Evolutionary conservation across 129 eudicot genomes (phyloP).

Genomic region (Ambrosia trifida): DNA sequence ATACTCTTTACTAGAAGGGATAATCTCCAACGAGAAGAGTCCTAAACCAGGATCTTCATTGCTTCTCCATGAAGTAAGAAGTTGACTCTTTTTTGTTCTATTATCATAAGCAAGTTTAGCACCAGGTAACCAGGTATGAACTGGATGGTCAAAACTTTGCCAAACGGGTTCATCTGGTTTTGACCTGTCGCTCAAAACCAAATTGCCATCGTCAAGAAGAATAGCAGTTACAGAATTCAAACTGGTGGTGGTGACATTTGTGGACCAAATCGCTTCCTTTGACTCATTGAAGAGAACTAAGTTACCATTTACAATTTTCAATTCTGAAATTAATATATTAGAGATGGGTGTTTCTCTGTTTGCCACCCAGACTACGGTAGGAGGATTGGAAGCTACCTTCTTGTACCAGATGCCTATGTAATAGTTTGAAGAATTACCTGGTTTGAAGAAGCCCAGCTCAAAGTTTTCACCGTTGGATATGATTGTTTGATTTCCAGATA

Average conservation of each 20-base stretch:
- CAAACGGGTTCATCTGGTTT: constrained; percentile 37
- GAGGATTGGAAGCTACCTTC: constrained; percentile 25
- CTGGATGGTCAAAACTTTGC: constrained; percentile 72
- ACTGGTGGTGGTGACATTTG: constrained; percentile 36
- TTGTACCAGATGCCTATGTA: constrained; percentile 71
- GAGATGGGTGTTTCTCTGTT: constrained; percentile 55
- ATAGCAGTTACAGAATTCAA: constrained; percentile 38
- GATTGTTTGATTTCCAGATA: constrained; percentile 58
- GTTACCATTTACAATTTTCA: constrained; percentile 50
- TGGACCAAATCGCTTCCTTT: constrained; percentile 55
- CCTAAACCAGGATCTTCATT: constrained; percentile 64
- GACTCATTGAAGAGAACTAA: constrained; percentile 54
- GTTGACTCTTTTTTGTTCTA: constrained; percentile 34
- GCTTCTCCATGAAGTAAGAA: constrained; percentile 72
- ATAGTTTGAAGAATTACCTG: constrained; percentile 63
- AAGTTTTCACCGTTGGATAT: constrained; percentile 46
- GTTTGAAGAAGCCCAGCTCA: constrained; percentile 57
- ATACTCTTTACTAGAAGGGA: constrained; percentile 45
- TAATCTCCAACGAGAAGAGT: constrained; percentile 53
- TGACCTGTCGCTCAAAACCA: constrained; percentile 45
- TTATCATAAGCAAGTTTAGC: constrained; percentile 47
- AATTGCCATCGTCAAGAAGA: constrained; percentile 55
- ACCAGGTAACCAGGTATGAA: constrained; percentile 72
- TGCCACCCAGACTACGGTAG: constrained; percentile 68
- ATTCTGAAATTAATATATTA: constrained; percentile 43